Evolutionary conservation across 768 basidiomycete genomes (phyloP), one percentile per base, ranked within the genome.

Genomic region (Tulasnella sp.): DNA sequence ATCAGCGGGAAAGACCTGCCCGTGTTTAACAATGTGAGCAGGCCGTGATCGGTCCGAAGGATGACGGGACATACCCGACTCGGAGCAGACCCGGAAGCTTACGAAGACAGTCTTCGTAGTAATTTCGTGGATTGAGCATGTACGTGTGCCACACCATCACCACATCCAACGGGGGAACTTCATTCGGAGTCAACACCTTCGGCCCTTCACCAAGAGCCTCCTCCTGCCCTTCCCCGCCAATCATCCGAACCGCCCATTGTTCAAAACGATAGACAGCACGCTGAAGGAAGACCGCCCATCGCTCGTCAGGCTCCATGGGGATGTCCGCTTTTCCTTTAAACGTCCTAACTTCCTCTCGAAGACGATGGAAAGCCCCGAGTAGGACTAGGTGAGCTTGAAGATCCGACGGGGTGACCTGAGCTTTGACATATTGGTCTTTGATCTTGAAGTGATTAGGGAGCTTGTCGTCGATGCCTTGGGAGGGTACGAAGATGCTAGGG

Each of bases 81-180:
- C n/a, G 22, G 15, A 58, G 54, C 2, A 74, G 73, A 7, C 73
- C 58, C 9, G 29, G 73, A 38, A 29, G 22, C 52, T 54, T 22
- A 14, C 77, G 77, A 15, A 78, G 34, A 12, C 78, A 74, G 29
- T 79, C 79, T 72, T 79, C 78, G 39, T 77, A 75, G 71, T 79
- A 79, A 11, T 25, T 74, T 34, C 74, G 37, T 0, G 80, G 80
- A 34, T 81, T 79, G 40, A 80, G 78, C 25, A 71, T 29, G 39
- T 76, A 79, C 1, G 76, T 22, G 36, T 81, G 80, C 77, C 78
- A 77, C 2, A 79, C 74, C 69, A 80, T 76, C 1, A 73, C 39
- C 12, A 80, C 79, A 38, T 81, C 80, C 7, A 80, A 37, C 7
- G 80, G 80, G 2, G 79, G 79, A 8, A 75, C n/a, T 12, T 54